Conservation (phyloP, 805 yeast species). For the Candida adriatica region DNA sequence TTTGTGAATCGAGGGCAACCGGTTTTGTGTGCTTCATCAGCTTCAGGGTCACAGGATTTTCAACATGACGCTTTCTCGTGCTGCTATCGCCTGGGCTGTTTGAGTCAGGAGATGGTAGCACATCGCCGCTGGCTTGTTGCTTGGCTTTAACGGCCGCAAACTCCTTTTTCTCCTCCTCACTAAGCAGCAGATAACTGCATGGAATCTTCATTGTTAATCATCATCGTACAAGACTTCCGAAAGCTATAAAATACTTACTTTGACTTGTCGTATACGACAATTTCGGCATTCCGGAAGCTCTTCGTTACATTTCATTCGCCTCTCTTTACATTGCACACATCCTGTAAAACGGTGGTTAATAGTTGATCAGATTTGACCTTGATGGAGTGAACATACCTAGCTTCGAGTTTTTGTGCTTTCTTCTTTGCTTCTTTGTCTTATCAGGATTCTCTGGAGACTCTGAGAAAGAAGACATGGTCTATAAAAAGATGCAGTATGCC, state of each 20-base stretch:
- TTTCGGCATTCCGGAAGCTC: conserved; percentile 42
- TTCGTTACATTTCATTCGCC: conserved; percentile 47
- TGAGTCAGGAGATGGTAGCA: conserved; percentile 4
- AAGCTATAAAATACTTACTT: conserved; percentile 7
- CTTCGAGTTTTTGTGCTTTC: conserved; percentile 26
- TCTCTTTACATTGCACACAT: conserved; percentile 44
- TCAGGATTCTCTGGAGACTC: conserved; percentile 4
- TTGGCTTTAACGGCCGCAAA: conserved; percentile 11
- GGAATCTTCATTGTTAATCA: conserved; percentile 10
- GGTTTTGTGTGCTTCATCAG: conserved; percentile 12
- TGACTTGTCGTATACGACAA: conserved; percentile 27
- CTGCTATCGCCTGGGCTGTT: conserved; percentile 1
- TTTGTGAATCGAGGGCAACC: conserved; percentile 9
- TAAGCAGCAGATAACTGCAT: conserved; percentile 20
- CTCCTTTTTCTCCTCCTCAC: conserved; percentile 15
- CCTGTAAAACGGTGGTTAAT: too few species aligned
- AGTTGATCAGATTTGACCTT: too few species aligned
- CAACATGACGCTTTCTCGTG: background rate
- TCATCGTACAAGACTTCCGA: background rate
- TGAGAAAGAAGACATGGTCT: too few species aligned
- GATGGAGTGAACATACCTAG: too few species aligned
- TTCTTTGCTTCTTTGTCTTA: conserved; percentile 13
- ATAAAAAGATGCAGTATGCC: too few species aligned
- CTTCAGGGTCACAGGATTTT: conserved; percentile 1
- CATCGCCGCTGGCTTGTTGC: background rate